phyloP scores from a whole-genome alignment of 441 rosid genomes.

The Kokia cookei region DNA sequence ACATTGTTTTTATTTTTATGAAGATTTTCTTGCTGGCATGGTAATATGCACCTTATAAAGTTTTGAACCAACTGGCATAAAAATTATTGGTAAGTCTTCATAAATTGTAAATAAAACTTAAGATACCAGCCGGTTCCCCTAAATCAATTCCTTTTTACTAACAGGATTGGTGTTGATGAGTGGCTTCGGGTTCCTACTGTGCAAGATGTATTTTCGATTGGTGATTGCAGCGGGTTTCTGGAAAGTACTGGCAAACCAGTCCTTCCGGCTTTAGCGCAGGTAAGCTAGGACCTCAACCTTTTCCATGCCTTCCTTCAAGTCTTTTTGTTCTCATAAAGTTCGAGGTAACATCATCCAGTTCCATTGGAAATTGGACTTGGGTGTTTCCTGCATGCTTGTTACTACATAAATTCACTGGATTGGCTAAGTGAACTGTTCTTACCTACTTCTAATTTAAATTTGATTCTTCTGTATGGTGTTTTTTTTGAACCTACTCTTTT shows the following conservation, averaged over 20 bases:
- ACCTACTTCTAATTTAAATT: not conserved
- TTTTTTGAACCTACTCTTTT: not conserved
- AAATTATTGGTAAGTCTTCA: not conserved
- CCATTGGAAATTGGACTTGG: not conserved
- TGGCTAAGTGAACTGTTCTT: not conserved
- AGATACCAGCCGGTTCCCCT: not conserved
- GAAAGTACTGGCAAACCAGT: constrained; percentile 73
- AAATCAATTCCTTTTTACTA: not conserved
- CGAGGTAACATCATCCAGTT: not conserved
- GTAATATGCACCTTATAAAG: not conserved
- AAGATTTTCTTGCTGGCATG: not conserved
- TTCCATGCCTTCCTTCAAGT: not conserved
- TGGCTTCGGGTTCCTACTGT: constrained; percentile 79
- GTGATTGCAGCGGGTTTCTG: constrained; percentile 87
- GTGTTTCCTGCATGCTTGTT: not conserved
- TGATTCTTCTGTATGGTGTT: not conserved
- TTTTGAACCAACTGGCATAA: not conserved
- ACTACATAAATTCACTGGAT: not conserved
- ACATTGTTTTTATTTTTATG: not conserved
- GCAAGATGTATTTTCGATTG: constrained; percentile 75
- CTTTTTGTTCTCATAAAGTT: not conserved
- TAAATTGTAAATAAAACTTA: not conserved
- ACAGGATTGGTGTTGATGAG: constrained; percentile 79
- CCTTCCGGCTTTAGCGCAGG: constrained; percentile 95
- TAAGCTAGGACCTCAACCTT: constrained; percentile 4